Base-by-base conservation (phyloP, 345 rosid genomes). In the Ceriops zippeliana region DNA sequence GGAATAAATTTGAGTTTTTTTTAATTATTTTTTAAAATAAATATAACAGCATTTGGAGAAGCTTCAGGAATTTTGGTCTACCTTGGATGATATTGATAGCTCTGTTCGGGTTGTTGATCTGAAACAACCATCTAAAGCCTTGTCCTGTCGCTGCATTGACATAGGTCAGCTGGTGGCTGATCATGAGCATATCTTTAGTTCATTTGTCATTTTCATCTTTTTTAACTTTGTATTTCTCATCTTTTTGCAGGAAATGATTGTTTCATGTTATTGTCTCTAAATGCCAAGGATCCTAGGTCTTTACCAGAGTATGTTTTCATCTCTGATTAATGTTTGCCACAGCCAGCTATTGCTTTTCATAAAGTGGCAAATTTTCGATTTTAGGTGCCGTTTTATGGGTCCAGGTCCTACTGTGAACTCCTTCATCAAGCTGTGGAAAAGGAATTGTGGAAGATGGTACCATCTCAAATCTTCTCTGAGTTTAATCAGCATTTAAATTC, bases 11-110 rank as follows among this genome's bases (percentile, higher is more conserved):
- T 42, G 49, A 42, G 19, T 42, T 42, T 42, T 42, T 42, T 13
- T 42, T 27, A 28, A 34, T 66, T 37, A 28, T 24, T 21, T 21
- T 70, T 67, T 31, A 4, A 4, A 4, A 62, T 21, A 37, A 62
- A 49, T 35, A 16, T 61, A 62, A 37, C 68, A 89, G 93, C 96
- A 92, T 84, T 61, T 89, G 76, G 84, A 85, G 71, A 81, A 62
- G 65, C 89, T 92, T 71, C 85, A 82, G 73, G 87, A 85, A 65
- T 86, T 86, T 71, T 92, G 95, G 95, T 84, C 87, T 66, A 80
- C 86, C 66, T 78, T 92, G 81, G 92, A 90, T 24, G 92, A 86
- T 37, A 88, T 92, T 57, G 96, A 92, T 68, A 75, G 79, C 54
- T 86, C 86, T 72, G 83, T 92, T 46, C 79, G 80, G 75, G 80